A percentile compares a stretch with the other conserved stretches of the same genome.
Evolutionary conservation across 371 early-diverging fungal genomes (phyloP).

Genomic region (Syncephalis plumigaleata): DNA sequence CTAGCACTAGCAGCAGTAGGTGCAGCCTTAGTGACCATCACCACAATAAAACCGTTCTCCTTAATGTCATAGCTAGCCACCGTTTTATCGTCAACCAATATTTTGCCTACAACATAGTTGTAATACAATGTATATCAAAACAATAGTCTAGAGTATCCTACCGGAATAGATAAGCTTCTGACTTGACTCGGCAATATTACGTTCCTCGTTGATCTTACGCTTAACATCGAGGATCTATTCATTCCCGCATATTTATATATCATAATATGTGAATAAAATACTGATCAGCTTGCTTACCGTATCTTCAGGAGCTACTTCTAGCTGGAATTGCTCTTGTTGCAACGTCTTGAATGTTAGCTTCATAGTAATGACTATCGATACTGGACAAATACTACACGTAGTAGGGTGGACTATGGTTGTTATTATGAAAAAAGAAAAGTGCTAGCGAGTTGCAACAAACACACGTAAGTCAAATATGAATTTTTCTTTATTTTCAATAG

Average conservation of each 20-base stretch:
- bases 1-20: slow-evolving; percentile 11
- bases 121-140: not conserved
- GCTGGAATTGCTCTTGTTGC: slow-evolving; percentile 57
- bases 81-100: slow-evolving; percentile 62
- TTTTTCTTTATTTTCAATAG: no score
- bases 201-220: slow-evolving; percentile 45
- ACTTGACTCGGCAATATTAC: slow-evolving; percentile 43
- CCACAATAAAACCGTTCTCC: slow-evolving; percentile 85
- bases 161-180: slow-evolving; percentile 76
- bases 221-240: slow-evolving; percentile 55
- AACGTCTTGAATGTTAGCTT: slow-evolving; percentile 80
- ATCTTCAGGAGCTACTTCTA: slow-evolving; percentile 62
- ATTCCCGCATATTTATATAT: not conserved
- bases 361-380: slow-evolving; percentile 21
- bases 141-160: not conserved
- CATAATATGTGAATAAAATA: not conserved
- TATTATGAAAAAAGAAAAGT: no score
- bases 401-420: no score
- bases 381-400: not conserved
- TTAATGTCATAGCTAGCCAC: slow-evolving; percentile 56
- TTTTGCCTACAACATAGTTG: slow-evolving; percentile 48
- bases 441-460: no score
- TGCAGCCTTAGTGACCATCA: slow-evolving; percentile 64
- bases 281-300: slow-evolving; percentile 22
- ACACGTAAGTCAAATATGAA: no score